Percentiles rank a stretch among this genome's conserved stretches.
Evolutionary conservation across 768 basidiomycete species (phyloP).

Genomic region (Xerocomus potaroensis): DNA sequence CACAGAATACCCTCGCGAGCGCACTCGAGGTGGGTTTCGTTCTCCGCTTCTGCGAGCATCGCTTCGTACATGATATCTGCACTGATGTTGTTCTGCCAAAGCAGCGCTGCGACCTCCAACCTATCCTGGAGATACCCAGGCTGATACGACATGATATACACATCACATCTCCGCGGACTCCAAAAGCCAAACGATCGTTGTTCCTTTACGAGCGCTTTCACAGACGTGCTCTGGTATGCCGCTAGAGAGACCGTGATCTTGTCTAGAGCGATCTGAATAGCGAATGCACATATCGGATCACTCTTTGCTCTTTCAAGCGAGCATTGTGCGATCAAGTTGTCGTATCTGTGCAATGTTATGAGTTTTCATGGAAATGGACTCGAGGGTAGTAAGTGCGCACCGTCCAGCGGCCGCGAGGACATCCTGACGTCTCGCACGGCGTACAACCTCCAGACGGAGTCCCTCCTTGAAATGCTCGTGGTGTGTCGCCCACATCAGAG

Average conservation of each 20-base stretch:
- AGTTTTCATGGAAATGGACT: background rate
- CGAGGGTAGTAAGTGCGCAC: slow-evolving; percentile 35
- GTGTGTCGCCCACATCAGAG: slow-evolving; percentile 68
- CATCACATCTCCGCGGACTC: slow-evolving; percentile 87
- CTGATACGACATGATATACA: slow-evolving; percentile 78
- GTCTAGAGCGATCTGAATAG: slow-evolving; percentile 73
- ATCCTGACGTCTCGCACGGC: slow-evolving; percentile 60
- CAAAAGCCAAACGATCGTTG: slow-evolving; percentile 82
- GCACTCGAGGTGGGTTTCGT: slow-evolving; percentile 68
- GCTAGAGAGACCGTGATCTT: slow-evolving; percentile 71
- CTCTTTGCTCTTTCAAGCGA: slow-evolving; percentile 49
- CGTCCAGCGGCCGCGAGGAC: slow-evolving; percentile 80
- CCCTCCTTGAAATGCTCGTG: slow-evolving; percentile 68
- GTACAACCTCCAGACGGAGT: slow-evolving; percentile 69
- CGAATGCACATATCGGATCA: slow-evolving; percentile 62
- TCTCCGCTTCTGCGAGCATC: slow-evolving; percentile 56
- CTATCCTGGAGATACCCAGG: slow-evolving; percentile 72
- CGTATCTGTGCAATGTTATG: slow-evolving; percentile 48
- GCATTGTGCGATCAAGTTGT: slow-evolving; percentile 61
- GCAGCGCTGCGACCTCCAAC: slow-evolving; percentile 67
- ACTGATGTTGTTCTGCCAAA: slow-evolving; percentile 82
- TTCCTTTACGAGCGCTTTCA: slow-evolving; percentile 70
- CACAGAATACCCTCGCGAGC: slow-evolving; percentile 82
- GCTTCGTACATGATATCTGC: slow-evolving; percentile 87
- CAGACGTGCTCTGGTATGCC: slow-evolving; percentile 59